Conservation (phyloP, 176 grass and related monocot species). For the Zea luxurians region DNA sequence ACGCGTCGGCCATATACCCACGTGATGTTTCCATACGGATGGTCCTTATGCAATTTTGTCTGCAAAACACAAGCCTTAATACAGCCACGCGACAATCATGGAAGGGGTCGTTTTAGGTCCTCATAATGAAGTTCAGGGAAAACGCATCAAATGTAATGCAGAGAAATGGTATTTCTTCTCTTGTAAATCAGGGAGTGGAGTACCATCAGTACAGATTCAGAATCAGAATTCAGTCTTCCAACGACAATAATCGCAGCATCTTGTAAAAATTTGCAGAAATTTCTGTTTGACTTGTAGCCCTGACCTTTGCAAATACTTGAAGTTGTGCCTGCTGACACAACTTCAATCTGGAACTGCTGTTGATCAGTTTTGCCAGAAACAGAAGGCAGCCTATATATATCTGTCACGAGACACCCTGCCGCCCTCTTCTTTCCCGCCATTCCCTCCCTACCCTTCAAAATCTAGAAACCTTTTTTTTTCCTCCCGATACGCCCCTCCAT, state of each 20-base stretch:
- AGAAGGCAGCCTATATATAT: slow-evolving; percentile 23
- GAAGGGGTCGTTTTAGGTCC: background rate
- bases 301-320: background rate
- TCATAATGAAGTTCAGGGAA: background rate
- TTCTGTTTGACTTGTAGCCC: background rate
- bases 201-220: background rate
- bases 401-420: background rate
- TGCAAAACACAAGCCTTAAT: too few species aligned
- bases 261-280: background rate
- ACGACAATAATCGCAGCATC: background rate
- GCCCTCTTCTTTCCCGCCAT: slow-evolving; percentile 34
- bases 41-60: too few species aligned
- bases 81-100: background rate
- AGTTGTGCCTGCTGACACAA: background rate
- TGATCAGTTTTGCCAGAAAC: slow-evolving; percentile 4
- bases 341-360: background rate
- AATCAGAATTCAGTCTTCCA: background rate
- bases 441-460: slow-evolving; percentile 25
- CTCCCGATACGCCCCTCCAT: background rate
- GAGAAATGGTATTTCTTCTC: background rate
- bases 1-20: too few species aligned
- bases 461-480: background rate
- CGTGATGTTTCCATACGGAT: too few species aligned
- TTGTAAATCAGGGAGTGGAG: background rate
- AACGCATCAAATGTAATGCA: background rate